Base-by-base conservation (phyloP, 2,329 filamentous ascomycete species). In the Clathrospora elynae region DNA sequence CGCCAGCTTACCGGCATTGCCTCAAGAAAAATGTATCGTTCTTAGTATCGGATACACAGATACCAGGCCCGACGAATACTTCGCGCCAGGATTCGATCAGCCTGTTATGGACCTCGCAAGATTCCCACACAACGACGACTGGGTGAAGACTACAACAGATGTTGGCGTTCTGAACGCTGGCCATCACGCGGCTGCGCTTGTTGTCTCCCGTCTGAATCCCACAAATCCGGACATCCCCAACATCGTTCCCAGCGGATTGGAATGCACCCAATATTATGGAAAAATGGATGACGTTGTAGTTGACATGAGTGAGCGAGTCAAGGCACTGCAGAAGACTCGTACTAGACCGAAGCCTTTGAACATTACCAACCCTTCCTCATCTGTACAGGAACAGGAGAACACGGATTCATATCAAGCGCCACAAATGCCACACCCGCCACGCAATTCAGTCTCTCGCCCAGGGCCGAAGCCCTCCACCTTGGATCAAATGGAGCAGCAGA, bases 21-120 rank as follows among this genome's bases (percentile, higher is more conserved):
- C 51, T 73, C 71, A 58, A 25, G 65, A 66, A 34, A 65, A 74
- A 22, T 72, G 63, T 35, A 49, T 79, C 8, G 71, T 68, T 7
- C 68, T 78, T 50, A 68, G 73, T 35, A 59, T 79, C 3, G 69
- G 73, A 39, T 77, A 76, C 51, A 72, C 65, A 3, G 62, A 73
- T n/a, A 58, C 70, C 11, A 71, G 67, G 35, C 64, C 70, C 6
- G 35, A 50, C 18, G 57, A 64, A 2, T 75, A 75, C 49, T 63
- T 73, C 32, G 71, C 74, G 12, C 59, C 59, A n/a, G 74, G 73
- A 3, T 77, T 76, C 33, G 54, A 28, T 3, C 22, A 58, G 7
- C 49, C 52, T 7, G 55, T 55, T 12, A 55, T 49, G 5, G 55
- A 65, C 19, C 53, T 61, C 19, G 56, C 48, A 1, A 53, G 75